Conservation (phyloP, 192 early-diverging fungal genomes). For the Linnemannia elongata region DNA sequence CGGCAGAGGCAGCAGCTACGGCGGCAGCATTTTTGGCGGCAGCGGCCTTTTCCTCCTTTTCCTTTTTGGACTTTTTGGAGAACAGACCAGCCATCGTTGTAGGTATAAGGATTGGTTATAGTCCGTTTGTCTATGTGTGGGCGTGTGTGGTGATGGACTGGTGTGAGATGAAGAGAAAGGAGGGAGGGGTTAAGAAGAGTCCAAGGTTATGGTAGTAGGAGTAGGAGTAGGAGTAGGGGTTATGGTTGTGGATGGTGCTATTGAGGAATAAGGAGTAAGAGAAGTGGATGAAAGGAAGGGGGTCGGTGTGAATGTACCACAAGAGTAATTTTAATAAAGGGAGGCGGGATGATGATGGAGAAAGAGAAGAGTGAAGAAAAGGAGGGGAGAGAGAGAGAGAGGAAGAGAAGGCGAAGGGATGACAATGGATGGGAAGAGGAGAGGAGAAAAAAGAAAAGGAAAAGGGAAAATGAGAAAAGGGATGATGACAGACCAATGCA, state of each 20-base stretch:
- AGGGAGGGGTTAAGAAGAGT: neutral
- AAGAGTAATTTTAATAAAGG: neutral
- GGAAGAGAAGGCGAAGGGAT: neutral
- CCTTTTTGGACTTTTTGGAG: conserved; percentile 53
- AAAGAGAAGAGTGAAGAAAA: neutral
- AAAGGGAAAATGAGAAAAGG: neutral
- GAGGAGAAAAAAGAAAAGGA: neutral
- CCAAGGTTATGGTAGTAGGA: neutral
- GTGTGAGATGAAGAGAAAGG: neutral
- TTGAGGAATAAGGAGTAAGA: neutral
- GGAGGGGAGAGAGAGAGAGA: too few species aligned
- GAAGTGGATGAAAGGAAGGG: neutral
- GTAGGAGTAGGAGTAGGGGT: neutral
- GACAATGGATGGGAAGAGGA: neutral
- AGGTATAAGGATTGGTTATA: neutral
- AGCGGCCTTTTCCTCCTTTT: conserved; percentile 54
- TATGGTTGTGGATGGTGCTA: neutral
- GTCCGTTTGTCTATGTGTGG: neutral
- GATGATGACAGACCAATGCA: neutral
- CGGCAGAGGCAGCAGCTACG: neutral
- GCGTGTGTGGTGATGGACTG: neutral
- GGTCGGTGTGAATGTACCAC: neutral
- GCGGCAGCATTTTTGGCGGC: conserved; percentile 35
- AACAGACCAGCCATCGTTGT: conserved; percentile 48
- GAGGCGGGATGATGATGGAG: neutral